Base-by-base conservation (phyloP, 768 basidiomycete species). In the Suillus spraguei region DNA sequence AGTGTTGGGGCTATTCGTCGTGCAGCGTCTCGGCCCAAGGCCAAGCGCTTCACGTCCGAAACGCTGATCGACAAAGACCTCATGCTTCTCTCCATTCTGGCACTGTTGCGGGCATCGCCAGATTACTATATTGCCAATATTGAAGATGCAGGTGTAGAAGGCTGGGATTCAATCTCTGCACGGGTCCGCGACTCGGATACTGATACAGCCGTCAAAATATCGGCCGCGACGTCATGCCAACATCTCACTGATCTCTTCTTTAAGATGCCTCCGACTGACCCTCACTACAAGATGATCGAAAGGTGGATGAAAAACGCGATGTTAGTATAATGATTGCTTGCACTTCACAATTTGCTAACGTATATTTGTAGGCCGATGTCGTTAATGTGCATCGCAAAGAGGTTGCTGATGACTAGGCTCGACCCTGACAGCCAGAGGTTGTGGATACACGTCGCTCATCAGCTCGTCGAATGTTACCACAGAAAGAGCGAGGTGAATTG, bases 41-140 rank as follows among this genome's bases (percentile, higher is more conserved):
- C 83, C 13, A 86, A 85, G 63, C 83, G 85, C 1, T 80, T 80
- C 36, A 80, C 81, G 2, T 78, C 79, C 5, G 88, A 91, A 70
- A 83, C 87, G 2, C 76, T 92, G 4, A 78, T 82, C 0, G 91
- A 92, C 65, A 79, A 85, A 46, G 92, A 94, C 66, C 79, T 92
- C 17, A 80, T 95, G 10, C 75, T 91, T 11, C 78, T 93, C 3
- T 85, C 84, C 5, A 81, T 92, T n/a, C 76, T 92, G 10, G 81
- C 89, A 0, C 77, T 94, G 36, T 93, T 88, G 87, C 83, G 90
- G 22, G 71, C 81, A 1, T 81, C 83, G 53, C 79, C 83, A 0
- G 65, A 76, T 32, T 91, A 90, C 76, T 85, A 84, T 64, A 75
- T 86, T 61, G 71, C 74, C 3, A 80, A 84, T 11, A 72, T 82